Base-by-base conservation (phyloP, 2,329 filamentous ascomycete species). In the Madurella fahalii region DNA sequence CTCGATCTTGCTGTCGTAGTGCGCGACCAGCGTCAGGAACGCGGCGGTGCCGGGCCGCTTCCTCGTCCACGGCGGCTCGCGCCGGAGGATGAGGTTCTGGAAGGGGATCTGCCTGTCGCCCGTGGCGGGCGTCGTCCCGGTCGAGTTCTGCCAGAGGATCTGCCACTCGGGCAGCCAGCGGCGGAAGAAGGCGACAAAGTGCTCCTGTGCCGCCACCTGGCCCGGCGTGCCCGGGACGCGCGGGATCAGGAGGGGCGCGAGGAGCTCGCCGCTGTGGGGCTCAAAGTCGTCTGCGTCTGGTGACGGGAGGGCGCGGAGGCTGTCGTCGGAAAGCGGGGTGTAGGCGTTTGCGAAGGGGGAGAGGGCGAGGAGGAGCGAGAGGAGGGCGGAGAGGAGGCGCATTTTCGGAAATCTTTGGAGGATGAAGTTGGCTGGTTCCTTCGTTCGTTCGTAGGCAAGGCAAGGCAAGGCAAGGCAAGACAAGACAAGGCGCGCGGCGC, bases 221-320 rank as follows among this genome's bases (percentile, higher is more conserved):
- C 90, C 91, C 1, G 84, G 77, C 0, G 91, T 95, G 13, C 93
- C 94, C 9, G 94, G 89, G 0, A 99, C 92, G 56, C 94, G 88
- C 1, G 94, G 86, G 50, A 88, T 86, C 50, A 99, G 78, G 63
- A 99, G 91, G 1, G 94, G 94, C 3, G 92, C 81, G 42, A 99
- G 82, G 25, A 99, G 79, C 2, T 81, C 76, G 62, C 91, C 55
- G 30, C 52, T 80, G 56, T 86, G 73, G 62, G 94, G 89, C 71
- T 96, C 83, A 69, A 96, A 94, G 71, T 91, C 87, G 57, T 77
- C 71, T 53, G 82, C 84, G 2, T 45, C 25, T 3, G 56, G 60
- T 13, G 85, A 84, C 12, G 91, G 89, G n/a, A 99, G 80, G 50
- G 54, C 56, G 12, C 55, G 44, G 15, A 67, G 59, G 57, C 63